A percentile compares a stretch with the other conserved stretches of the same genome.
Evolutionary conservation across 2,329 filamentous ascomycete species (phyloP).

Genomic region (Trichothecium sympodiale): DNA sequence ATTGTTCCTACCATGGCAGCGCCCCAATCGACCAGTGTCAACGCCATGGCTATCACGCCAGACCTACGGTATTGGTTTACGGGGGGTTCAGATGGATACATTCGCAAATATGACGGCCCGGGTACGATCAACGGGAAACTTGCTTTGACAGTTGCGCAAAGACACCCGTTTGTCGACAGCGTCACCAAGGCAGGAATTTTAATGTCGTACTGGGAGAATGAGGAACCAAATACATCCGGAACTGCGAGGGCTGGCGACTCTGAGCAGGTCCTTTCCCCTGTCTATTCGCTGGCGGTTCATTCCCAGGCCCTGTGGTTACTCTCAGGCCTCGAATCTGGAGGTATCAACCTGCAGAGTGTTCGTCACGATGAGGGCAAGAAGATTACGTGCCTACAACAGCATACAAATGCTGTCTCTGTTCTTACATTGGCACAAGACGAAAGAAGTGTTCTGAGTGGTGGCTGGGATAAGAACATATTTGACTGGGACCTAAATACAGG

Average conservation of each 20-base stretch:
- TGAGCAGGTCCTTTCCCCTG: conserved; percentile 65
- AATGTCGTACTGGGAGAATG: conserved; percentile 98
- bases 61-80: conserved; percentile 94
- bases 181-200: conserved; percentile 91
- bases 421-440: conserved; percentile 76
- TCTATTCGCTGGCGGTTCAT: conserved; percentile 89
- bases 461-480: conserved; percentile 89
- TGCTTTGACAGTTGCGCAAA: conserved; percentile 85
- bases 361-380: conserved; percentile 90
- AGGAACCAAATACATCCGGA: conserved; percentile 50
- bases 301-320: conserved; percentile 85
- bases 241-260: conserved; percentile 28
- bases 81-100: conserved; percentile 88
- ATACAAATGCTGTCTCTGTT: conserved; percentile 87
- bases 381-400: conserved; percentile 68
- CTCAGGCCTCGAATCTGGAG: conserved; percentile 80
- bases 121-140: conserved; percentile 93
- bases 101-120: conserved; percentile 91
- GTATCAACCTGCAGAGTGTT: conserved; percentile 86
- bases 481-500: conserved; percentile 95
- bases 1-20: conserved; percentile 96
- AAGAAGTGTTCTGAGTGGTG: conserved; percentile 76
- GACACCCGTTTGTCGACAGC: conserved; percentile 93
- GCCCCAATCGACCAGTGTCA: conserved; percentile 90
- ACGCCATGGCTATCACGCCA: conserved; percentile 80